Conservation (phyloP, 129 eudicot species). For the Artemisia tridentata region DNA sequence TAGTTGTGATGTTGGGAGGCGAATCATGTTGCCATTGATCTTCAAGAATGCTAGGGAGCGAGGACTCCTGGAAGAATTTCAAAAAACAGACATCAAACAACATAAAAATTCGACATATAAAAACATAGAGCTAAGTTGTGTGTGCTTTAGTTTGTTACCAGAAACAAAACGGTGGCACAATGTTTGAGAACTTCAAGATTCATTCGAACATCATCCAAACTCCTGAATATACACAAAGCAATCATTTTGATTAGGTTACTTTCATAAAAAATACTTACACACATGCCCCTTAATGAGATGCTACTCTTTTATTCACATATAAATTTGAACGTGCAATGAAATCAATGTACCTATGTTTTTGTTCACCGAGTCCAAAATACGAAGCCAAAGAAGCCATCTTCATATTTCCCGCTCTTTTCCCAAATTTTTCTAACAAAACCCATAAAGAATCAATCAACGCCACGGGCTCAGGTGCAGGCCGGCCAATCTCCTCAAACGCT, state of each 20-base stretch:
- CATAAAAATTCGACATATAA: not conserved
- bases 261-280: no score
- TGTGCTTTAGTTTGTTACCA: slow-evolving; percentile 41
- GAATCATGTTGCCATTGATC: slow-evolving; percentile 42
- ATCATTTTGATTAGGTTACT: not conserved
- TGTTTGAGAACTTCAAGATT: slow-evolving; percentile 91
- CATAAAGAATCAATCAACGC: slow-evolving; percentile 86
- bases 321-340: slow-evolving; percentile 1
- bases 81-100: not conserved
- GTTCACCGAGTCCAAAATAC: slow-evolving; percentile 93
- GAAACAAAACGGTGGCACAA: slow-evolving; percentile 83
- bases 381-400: slow-evolving; percentile 95
- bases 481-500: slow-evolving; percentile 70
- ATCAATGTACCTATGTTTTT: slow-evolving; percentile 69
- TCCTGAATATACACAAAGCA: slow-evolving; percentile 37
- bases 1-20: slow-evolving; percentile 50
- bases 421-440: slow-evolving; percentile 73
- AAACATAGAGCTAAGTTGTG: not conserved
- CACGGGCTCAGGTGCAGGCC: slow-evolving; percentile 70
- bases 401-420: slow-evolving; percentile 93
- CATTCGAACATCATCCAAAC: slow-evolving; percentile 94
- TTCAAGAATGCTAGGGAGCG: slow-evolving; percentile 57
- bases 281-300: no score
- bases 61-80: slow-evolving; percentile 55
- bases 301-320: not conserved